Evolutionary conservation across 225 moss, liverwort and hornwort species (phyloP), one percentile per base, ranked within the genome.

Genomic region (Neckera pumila): DNA sequence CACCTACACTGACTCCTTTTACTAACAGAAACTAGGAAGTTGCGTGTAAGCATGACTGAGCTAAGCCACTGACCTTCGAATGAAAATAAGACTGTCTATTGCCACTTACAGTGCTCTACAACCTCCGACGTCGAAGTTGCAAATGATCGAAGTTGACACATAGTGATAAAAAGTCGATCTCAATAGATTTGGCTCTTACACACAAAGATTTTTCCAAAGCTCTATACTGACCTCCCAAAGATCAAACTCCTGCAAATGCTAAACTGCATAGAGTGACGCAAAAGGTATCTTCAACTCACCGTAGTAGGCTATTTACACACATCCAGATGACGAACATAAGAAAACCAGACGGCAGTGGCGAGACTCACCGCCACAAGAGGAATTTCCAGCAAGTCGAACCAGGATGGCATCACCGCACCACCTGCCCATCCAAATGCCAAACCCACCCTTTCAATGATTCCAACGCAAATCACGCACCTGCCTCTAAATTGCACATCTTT

Each of bases 371-470:
- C 93, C 80, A 90, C 85, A 69, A 98, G 49, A 67, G 98, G 98
- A 89, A 98, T 86, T 91, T 98, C 96, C 84, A 94, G 89, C 64
- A 98, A 82, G 87, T 98, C 98, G 70, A 96, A 98, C 98, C 98
- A 98, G 49, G 96, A 95, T 74, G 95, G 95, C 92, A 97, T 97
- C 89, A 83, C 87, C 40, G 89, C 90, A 71, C 98, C 95, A 89
- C 94, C 96, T 96, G 93, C 89, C 40, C 87, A 86, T 71, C 84
- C 65, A 89, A 71, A 84, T 78, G 40, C 63, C 87, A 59, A 42
- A 61, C 20, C 80, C 60, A 61, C 56, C 27, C 19, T 17, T 66
- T 82, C 34, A 87, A 59, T 58, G 10, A 77, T 74, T 85, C 43
- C 27, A 61, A 67, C 49, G 34, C 85, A 89, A 54, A 82, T 27